Percentiles rank a stretch among this genome's conserved stretches.
Conservation (phyloP, 177 flowering plant species). For the Vitis hybrid region DNA sequence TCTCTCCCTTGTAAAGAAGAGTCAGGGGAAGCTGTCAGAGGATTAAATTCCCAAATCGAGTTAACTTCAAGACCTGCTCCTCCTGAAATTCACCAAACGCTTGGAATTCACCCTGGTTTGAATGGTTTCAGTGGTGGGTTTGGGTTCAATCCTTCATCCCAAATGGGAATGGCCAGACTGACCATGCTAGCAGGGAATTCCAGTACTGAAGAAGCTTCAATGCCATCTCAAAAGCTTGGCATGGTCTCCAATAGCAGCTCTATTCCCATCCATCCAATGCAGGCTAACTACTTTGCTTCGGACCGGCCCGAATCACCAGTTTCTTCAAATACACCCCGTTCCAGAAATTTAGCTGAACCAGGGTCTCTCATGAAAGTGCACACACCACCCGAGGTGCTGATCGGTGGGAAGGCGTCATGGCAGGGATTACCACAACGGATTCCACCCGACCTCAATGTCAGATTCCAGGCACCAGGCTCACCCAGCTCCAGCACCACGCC, state of each 20-base stretch:
- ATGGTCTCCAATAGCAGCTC: constrained; percentile 7
- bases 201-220: background rate
- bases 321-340: background rate
- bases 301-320: background rate
- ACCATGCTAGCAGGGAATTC: constrained; percentile 4
- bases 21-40: constrained; percentile 17
- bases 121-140: constrained; percentile 42
- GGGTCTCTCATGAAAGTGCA: background rate
- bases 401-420: constrained; percentile 15
- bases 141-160: constrained; percentile 16
- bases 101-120: constrained; percentile 20
- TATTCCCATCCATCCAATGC: background rate
- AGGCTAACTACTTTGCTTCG: background rate
- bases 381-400: background rate
- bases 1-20: constrained; percentile 19
- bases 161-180: constrained; percentile 10
- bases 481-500: constrained; percentile 27
- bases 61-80: constrained; percentile 18
- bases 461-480: constrained; percentile 31
- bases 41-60: constrained; percentile 27
- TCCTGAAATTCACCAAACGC: constrained; percentile 26
- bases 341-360: background rate
- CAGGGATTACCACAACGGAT: constrained; percentile 18
- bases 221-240: constrained; percentile 15
- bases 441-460: constrained; percentile 36